These are phyloP conservation scores for Astrephomene gubernaculifera DNA, from an alignment of 139 green algal genomes.

Conservation along the genomic window DNA sequence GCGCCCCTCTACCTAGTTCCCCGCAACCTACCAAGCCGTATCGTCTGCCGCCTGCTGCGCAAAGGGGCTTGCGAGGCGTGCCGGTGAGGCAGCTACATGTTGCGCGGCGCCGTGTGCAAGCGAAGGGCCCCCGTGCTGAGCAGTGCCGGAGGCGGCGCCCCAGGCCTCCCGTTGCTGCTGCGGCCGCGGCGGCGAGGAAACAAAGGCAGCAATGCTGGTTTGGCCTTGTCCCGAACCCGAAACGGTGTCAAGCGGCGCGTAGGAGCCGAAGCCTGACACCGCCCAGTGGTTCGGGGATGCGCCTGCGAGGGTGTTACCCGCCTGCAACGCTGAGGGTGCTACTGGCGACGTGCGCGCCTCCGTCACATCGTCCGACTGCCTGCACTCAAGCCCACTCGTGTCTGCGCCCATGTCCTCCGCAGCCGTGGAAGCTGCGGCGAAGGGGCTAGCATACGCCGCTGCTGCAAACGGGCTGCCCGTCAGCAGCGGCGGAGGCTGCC, in stretches of 20 bases:
- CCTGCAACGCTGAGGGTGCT: background rate
- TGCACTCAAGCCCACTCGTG: background rate
- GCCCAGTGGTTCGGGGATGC: background rate
- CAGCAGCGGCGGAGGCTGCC: conserved; percentile 22
- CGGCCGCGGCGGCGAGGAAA: too few species aligned
- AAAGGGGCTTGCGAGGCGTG: background rate
- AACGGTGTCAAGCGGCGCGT: too few species aligned
- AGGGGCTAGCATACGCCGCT: background rate
- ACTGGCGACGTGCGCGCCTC: background rate
- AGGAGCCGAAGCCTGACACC: too few species aligned
- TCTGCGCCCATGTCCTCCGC: background rate
- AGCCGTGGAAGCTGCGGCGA: too few species aligned
- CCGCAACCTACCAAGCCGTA: background rate
- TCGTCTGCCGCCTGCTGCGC: background rate
- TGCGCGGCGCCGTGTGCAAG: background rate
- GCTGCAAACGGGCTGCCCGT: conserved; percentile 14
- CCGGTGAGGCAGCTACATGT: background rate
- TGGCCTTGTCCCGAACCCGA: too few species aligned
- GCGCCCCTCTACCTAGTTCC: background rate
- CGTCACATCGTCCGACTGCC: background rate
- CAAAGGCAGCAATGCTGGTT: too few species aligned
- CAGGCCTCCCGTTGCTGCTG: background rate
- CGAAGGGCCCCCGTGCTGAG: background rate
- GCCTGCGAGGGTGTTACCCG: background rate
- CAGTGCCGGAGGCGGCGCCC: background rate